Base-by-base conservation (phyloP, 208 protist genomes). In the Trypanosoma conorhini region DNA sequence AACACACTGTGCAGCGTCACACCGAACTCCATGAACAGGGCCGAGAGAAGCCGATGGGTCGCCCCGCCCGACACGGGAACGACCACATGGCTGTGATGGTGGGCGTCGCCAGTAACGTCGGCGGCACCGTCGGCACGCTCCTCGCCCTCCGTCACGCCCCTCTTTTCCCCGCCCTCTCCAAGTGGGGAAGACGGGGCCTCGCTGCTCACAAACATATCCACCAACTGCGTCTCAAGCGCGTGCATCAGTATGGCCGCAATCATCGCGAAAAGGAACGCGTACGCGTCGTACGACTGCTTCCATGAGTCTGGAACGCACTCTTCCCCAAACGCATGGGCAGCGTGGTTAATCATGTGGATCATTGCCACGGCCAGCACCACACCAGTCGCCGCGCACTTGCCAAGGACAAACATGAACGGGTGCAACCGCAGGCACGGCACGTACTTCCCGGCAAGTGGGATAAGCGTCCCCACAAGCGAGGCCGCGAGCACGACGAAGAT, bases 1-100 rank as follows among this genome's bases (percentile, higher is more conserved):
- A 92, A 88, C 30, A 92, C 24, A 62, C 84, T 92, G 77, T 92
- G 87, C 46, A 88, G 60, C 26, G 84, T 82, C 30, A 87, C 68
- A 30, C 83, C 82, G 48, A 87, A 83, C 66, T 88, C 84, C 48
- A 89, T 63, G 30, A 88, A 60, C 31, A 89, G 40, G 3, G 80
- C 82, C 0, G 83, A 80, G 10, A 87, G 59, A 44, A 71, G 13
- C 13, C 61, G 64, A 17, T 60, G 56, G 24, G n/a, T 22, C 21
- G 35, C 67, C 15, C 44, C 24, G 24, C 8, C 19, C n/a, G 24
- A 7, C 65, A 52, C 35, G 22, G 12, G 5, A n/a, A 28, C 30
- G 28, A 30, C n/a, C 17, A n/a, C 35, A 33, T 77, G 72, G 46
- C 46, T 51, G 28, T 77, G 72, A 30, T 58, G 48, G 30, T 30